phyloP scores from a whole-genome alignment of 2,329 filamentous ascomycete species.

The Berkeleyomyces basicola region DNA sequence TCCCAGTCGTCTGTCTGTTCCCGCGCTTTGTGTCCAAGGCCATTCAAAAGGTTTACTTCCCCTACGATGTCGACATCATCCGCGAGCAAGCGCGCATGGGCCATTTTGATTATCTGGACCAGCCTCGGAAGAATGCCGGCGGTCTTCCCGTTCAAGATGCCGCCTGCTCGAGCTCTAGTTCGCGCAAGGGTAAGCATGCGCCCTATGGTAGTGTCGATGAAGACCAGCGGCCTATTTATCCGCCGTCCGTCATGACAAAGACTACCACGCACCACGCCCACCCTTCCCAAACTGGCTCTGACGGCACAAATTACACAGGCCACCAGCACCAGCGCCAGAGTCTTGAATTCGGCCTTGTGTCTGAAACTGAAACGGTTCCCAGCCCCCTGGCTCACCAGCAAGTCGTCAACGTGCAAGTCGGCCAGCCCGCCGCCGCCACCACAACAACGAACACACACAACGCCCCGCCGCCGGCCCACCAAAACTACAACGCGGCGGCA shows the following conservation, averaged over 20 bases:
- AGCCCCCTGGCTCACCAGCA: not conserved
- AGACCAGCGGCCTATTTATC: slow-evolving; percentile 83
- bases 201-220: slow-evolving; percentile 57
- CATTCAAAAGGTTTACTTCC: slow-evolving; percentile 85
- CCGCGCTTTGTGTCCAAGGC: slow-evolving; percentile 78
- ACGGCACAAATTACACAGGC: slow-evolving; percentile 77
- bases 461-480: slow-evolving; percentile 17
- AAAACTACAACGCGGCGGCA: slow-evolving; percentile 15
- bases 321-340: slow-evolving; percentile 29
- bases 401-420: slow-evolving; percentile 16
- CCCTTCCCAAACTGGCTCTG: slow-evolving; percentile 78
- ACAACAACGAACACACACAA: slow-evolving; percentile 5
- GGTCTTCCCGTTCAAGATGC: slow-evolving; percentile 2
- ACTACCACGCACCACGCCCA: slow-evolving; percentile 52
- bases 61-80: slow-evolving; percentile 86
- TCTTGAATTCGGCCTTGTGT: slow-evolving; percentile 10
- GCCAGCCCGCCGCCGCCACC: slow-evolving; percentile 16
- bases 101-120: slow-evolving; percentile 54
- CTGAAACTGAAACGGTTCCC: slow-evolving; percentile 8
- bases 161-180: slow-evolving; percentile 26
- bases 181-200: slow-evolving; percentile 38
- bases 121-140: slow-evolving; percentile 21
- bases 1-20: slow-evolving; percentile 65
- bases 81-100: slow-evolving; percentile 79
- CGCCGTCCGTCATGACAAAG: slow-evolving; percentile 69